A percentile compares a stretch with the other conserved stretches of the same genome.
Conservation (phyloP, 169 alveolate genomes). For the Plasmodium yoelii region DNA sequence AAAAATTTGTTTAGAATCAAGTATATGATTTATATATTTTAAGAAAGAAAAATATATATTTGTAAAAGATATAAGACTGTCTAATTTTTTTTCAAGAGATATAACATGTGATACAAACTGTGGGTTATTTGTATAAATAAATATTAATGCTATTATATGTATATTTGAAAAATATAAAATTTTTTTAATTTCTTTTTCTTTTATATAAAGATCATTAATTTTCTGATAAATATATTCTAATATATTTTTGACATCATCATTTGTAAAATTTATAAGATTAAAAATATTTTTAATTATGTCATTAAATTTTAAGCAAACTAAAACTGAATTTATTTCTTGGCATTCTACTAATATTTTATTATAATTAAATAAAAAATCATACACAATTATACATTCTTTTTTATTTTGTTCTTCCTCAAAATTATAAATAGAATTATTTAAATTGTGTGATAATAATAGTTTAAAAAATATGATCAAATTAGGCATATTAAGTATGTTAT, state of each 20-base stretch:
- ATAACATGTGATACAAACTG: conserved; percentile 24
- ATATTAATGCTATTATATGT: conserved; percentile 54
- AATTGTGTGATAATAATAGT: conserved; percentile 13
- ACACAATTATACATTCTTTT: conserved; percentile 1
- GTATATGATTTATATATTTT: conserved; percentile 8
- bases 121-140: conserved; percentile 10
- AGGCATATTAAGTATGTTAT: not conserved
- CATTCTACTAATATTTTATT: conserved; percentile 27
- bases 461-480: conserved; percentile 14
- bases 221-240: conserved; percentile 8
- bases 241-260: conserved; percentile 25
- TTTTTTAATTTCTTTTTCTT: conserved; percentile 12
- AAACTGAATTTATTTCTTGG: conserved; percentile 9
- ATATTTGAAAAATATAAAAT: conserved; percentile 23
- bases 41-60: conserved; percentile 29
- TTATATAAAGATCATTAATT: not conserved
- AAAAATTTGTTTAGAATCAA: not conserved
- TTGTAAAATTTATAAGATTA: conserved; percentile 4
- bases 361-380: conserved; percentile 37
- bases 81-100: not conserved
- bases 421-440: not conserved
- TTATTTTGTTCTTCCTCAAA: not conserved
- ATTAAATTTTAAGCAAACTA: conserved; percentile 41
- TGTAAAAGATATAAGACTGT: conserved; percentile 11
- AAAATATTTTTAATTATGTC: conserved; percentile 6